Percentiles rank a stretch among this genome's conserved stretches.
phyloP scores from a whole-genome alignment of 2,329 filamentous ascomycete genomes.

The Colletotrichum lupini region DNA sequence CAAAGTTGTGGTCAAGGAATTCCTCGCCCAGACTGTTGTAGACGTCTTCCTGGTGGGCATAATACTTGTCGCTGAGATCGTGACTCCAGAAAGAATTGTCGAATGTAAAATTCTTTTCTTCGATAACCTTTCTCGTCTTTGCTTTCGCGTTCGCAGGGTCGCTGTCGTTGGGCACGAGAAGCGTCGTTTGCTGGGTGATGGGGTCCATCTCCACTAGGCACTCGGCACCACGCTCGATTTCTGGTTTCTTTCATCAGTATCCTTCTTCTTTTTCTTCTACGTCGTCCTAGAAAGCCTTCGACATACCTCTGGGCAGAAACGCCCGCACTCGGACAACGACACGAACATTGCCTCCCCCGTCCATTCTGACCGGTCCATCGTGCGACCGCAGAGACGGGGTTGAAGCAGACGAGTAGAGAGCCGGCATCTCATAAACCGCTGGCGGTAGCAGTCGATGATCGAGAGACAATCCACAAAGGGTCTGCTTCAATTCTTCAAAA shows the following conservation, averaged over 20 bases:
- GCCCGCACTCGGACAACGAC: conserved; percentile 85
- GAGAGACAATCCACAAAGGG: conserved; percentile 53
- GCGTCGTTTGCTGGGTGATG: conserved; percentile 82
- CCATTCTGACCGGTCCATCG: conserved; percentile 73
- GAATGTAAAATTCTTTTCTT: conserved; percentile 94
- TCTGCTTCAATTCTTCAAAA: conserved; percentile 52
- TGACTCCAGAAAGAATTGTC: conserved; percentile 99
- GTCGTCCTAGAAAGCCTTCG: no score
- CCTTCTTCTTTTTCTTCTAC: not conserved
- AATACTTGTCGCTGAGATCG: conserved; percentile 80
- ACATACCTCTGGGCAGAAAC: conserved; percentile 81
- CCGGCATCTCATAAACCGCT: conserved; percentile 46
- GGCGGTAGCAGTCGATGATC: conserved; percentile 59
- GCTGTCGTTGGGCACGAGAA: conserved; percentile 74
- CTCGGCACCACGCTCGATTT: conserved; percentile 81
- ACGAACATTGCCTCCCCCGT: conserved; percentile 79
- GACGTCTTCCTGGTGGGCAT: conserved; percentile 91
- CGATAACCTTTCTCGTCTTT: conserved; percentile 78
- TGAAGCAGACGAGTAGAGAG: conserved; percentile 75
- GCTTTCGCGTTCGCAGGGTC: conserved; percentile 64
- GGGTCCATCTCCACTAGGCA: conserved; percentile 96
- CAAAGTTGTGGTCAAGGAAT: conserved; percentile 98
- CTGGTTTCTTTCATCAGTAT: conserved; percentile 57
- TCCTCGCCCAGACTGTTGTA: conserved; percentile 96
- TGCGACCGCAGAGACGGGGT: conserved; percentile 81